Conservation (phyloP, 352 stramenopile species). For the Albugo laibachii region DNA sequence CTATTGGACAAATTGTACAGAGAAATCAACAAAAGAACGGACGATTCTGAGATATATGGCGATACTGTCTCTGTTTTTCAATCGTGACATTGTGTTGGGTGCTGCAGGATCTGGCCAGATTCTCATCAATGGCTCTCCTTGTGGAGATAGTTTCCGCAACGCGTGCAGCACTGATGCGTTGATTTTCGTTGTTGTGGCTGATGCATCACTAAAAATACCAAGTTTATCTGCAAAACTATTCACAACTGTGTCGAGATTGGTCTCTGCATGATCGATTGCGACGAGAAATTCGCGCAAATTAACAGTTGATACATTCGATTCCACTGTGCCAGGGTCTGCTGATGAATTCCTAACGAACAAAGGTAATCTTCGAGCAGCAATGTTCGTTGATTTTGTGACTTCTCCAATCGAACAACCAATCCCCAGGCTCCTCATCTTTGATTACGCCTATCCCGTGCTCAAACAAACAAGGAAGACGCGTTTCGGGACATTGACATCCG, state of each 20-base stretch:
- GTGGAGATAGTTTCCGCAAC: conserved; percentile 33
- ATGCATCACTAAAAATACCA: too few species aligned
- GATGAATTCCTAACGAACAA: conserved; percentile 13
- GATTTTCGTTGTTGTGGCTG: too few species aligned
- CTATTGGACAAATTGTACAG: conserved; percentile 4
- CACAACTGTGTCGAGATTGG: too few species aligned
- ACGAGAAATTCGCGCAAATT: too few species aligned
- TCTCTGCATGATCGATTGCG: too few species aligned
- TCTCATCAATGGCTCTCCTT: conserved; percentile 31
- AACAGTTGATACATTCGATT: too few species aligned
- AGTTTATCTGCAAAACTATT: too few species aligned
- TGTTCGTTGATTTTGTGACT: conserved; percentile 9
- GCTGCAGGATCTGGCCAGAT: conserved; percentile 40
- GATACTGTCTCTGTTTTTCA: conserved; percentile 45
- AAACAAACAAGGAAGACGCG: conserved; percentile 12
- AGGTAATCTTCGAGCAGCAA: conserved; percentile 16
- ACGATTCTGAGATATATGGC: conserved; percentile 41
- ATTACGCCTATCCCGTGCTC: conserved; percentile 20
- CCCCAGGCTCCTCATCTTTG: conserved; percentile 4
- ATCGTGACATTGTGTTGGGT: conserved; percentile 16
- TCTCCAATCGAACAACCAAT: conserved; percentile 10
- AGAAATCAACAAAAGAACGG: conserved; percentile 13
- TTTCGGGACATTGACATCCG: too few species aligned
- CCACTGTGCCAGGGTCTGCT: conserved; percentile 10
- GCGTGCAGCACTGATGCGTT: too few species aligned